Percentiles rank a stretch among this genome's conserved stretches.
phyloP scores from a whole-genome alignment of 2,329 filamentous ascomycete genomes.

The Calonectria pauciramosa region DNA sequence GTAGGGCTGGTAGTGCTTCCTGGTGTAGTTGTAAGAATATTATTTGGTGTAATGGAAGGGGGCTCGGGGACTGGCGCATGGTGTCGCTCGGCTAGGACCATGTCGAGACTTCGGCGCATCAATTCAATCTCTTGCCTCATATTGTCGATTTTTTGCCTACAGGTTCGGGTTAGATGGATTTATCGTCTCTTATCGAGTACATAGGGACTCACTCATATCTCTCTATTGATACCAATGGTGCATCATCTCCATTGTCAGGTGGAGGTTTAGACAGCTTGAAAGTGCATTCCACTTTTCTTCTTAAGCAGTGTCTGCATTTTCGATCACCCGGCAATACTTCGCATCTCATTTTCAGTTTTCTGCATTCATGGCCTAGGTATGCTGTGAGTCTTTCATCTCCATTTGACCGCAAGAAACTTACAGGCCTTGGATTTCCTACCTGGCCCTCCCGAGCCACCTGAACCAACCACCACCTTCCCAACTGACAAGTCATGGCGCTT shows the following conservation, averaged over 20 bases:
- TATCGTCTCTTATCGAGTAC: neutral
- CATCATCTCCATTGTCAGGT: neutral
- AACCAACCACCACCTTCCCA: constrained; percentile 16
- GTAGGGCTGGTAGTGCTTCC: constrained; percentile 43
- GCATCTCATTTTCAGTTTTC: constrained; percentile 34
- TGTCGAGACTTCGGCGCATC: constrained; percentile 41
- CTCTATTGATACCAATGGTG: constrained; percentile 8
- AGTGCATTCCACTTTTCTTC: constrained; percentile 31
- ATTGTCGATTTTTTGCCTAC: constrained; percentile 45
- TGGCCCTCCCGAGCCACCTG: constrained; percentile 13
- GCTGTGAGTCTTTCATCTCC: neutral
- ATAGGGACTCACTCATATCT: constrained; percentile 21
- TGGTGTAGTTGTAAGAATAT: constrained; percentile 43
- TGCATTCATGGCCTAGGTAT: constrained; percentile 26
- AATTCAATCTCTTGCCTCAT: constrained; percentile 41
- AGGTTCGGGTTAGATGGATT: neutral
- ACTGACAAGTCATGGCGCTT: neutral
- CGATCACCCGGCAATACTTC: constrained; percentile 31
- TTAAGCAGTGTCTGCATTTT: constrained; percentile 31
- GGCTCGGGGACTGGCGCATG: neutral
- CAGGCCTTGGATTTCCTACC: constrained; percentile 33
- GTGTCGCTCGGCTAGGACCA: constrained; percentile 28
- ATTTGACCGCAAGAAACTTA: neutral
- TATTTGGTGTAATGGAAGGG: neutral
- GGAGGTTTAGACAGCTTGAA: constrained; percentile 20